Evolutionary conservation across 2,329 filamentous ascomycete genomes (phyloP), one percentile per base, ranked within the genome.

Genomic region (Aureobasidium pullulans): DNA sequence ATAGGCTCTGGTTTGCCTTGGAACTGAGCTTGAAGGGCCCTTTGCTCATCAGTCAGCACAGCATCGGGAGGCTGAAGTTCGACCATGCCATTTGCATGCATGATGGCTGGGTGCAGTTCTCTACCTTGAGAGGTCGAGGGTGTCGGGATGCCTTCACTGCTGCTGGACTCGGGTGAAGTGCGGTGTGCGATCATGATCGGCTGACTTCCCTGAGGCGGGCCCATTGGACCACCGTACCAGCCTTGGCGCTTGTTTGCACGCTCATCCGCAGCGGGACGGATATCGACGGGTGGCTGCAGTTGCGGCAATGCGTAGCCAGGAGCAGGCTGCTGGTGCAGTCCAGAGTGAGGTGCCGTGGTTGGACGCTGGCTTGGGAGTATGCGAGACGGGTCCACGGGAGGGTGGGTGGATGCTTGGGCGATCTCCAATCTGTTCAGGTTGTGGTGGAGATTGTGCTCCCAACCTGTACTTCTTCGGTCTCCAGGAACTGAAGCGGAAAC

Each of bases 381-480:
- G 16, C 40, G 34, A n/a, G 58, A 31, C 13, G 6, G 49, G 7
- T 40, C 34, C 29, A 57, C 32, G 29, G 31, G 39, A 36, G 37
- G 65, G 9, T 68, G 71, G 29, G 71, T 70, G 39, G 72, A 75
- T 9, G 73, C 70, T 52, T 72, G 73, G 23, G 81, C 77, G 63
- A 90, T 84, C 59, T 89, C 86, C 0, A 90, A 77, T 16, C 84
- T 79, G 15, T 81, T 87, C 16, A 90, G 75, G 23, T 84, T 84
- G 49, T 83, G 82, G 64, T 89, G 84, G 28, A 90, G 73, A 16
- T 81, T 81, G 65, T 81, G 81, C 57, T 90, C 87, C 79, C 85
- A 88, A 58, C 82, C 81, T n/a, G 78, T 71, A 61, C 77, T 78
- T 32, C 81, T 76, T 36, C 79, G 75, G 8, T 82, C 78, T 7